Base-by-base conservation (phyloP, 2,329 filamentous ascomycete genomes). In the Botrytis porri region DNA sequence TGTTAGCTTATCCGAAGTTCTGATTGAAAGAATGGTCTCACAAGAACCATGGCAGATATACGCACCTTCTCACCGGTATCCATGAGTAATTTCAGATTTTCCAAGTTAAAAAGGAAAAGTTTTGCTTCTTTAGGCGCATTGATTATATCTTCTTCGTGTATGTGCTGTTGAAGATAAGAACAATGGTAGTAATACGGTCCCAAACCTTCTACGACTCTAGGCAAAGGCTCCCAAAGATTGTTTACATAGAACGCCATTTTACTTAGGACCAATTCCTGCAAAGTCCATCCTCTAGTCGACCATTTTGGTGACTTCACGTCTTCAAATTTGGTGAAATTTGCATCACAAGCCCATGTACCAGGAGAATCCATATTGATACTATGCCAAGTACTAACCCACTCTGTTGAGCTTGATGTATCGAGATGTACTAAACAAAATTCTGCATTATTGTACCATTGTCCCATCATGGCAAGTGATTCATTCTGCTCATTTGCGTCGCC, bases 171-270 rank as follows among this genome's bases (percentile, higher is more conserved):
- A 39, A 82, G 73, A 73, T 81, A 81, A 8, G 78, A 79, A 62
- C 76, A 75, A 35, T 81, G 74, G 69, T 80, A 78, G 73, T 82
- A 82, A 57, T 80, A 81, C 35, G 76, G 75, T 5, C 81, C 81
- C 14, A 82, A 57, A 6, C 71, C 76, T 60, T 82, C 81, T 32
- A 80, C 76, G 43, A 78, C 76, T 32, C 81, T 74, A 12, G 73
- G 73, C 59, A 82, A 73, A 60, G 75, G 74, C 51, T 75, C 39
- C 81, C 81, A 82, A 4, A 74, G 41, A 7, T 77, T 78, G 71
- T 82, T 82, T 59, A 79, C 78, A 75, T 81, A 82, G 73, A 79
- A 82, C 4, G 80, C 80, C 51, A 79, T 78, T 75, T 80, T 81
- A 74, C 81, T 82, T 75, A 82, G 76, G 45, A 81, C 77, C 39